phyloP scores from a whole-genome alignment of 345 rosid species.

The Ricinus communis region DNA sequence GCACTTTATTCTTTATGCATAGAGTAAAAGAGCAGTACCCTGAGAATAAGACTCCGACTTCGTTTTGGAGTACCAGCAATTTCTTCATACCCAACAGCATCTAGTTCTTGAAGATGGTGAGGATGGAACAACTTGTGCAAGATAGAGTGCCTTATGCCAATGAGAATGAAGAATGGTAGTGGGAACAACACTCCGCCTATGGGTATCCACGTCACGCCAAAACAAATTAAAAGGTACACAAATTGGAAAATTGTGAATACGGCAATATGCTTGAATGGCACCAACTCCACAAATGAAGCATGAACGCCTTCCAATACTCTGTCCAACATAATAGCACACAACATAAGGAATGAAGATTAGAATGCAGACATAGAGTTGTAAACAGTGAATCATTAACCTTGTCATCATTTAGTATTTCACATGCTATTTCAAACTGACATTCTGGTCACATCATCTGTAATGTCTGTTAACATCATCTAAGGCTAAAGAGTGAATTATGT shows the following conservation, averaged over 20 bases:
- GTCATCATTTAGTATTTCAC: neutral
- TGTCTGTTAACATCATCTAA: neutral
- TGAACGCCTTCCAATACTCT: slow-evolving; percentile 71
- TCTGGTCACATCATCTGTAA: no score
- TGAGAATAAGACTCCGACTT: slow-evolving; percentile 45
- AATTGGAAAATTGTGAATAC: slow-evolving; percentile 67
- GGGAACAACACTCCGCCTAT: slow-evolving; percentile 75
- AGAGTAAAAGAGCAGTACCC: slow-evolving; percentile 26
- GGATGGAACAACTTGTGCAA: slow-evolving; percentile 66
- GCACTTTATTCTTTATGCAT: neutral
- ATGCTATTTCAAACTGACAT: no score
- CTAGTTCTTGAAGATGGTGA: slow-evolving; percentile 63
- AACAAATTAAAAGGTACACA: slow-evolving; percentile 58
- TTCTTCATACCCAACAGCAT: slow-evolving; percentile 77
- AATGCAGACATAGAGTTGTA: no score
- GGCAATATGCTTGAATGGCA: slow-evolving; percentile 62
- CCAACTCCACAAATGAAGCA: slow-evolving; percentile 70
- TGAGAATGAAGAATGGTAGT: slow-evolving; percentile 67
- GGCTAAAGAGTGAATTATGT: neutral
- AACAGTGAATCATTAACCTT: neutral
- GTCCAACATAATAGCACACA: slow-evolving; percentile 23
- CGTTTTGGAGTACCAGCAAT: slow-evolving; percentile 51
- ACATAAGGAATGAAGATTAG: slow-evolving; percentile 8
- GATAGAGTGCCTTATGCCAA: slow-evolving; percentile 57
- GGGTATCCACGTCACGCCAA: slow-evolving; percentile 82